These are phyloP conservation scores for Aspergillus campestris DNA, from an alignment of 495 filamentous ascomycete genomes.

Conservation along the genomic window DNA sequence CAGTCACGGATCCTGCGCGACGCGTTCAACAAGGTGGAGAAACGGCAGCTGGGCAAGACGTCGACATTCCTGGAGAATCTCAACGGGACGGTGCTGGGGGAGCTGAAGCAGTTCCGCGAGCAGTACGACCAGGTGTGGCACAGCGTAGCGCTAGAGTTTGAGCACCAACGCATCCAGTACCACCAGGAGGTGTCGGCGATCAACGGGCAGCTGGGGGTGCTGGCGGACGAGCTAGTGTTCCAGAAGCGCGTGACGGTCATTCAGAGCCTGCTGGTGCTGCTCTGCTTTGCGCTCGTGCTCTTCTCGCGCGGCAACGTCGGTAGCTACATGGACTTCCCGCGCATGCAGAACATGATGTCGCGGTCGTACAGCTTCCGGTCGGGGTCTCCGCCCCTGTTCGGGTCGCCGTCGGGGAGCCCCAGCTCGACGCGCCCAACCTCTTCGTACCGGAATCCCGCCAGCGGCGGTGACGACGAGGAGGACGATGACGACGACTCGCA, in stretches of 20 bases:
- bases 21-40: conserved; percentile 84
- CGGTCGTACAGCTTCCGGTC: conserved; percentile 39
- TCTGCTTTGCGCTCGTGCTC: conserved; percentile 80
- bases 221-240: conserved; percentile 91
- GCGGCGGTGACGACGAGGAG: neutral
- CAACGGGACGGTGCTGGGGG: conserved; percentile 78
- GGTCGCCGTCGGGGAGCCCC: conserved; percentile 38
- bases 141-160: conserved; percentile 83
- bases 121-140: conserved; percentile 98
- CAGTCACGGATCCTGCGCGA: conserved; percentile 89
- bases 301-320: conserved; percentile 50
- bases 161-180: conserved; percentile 73
- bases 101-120: conserved; percentile 67
- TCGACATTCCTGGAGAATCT: conserved; percentile 71
- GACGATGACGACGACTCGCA: conserved; percentile 36
- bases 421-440: conserved; percentile 34
- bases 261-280: conserved; percentile 76
- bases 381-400: conserved; percentile 30
- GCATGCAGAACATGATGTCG: conserved; percentile 49
- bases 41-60: conserved; percentile 76
- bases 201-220: conserved; percentile 68
- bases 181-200: conserved; percentile 74
- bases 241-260: conserved; percentile 91
- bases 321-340: conserved; percentile 46
- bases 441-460: conserved; percentile 21